Evolutionary conservation across 2,329 filamentous ascomycete genomes (phyloP).

Genomic region (Aspergillus sp.): DNA sequence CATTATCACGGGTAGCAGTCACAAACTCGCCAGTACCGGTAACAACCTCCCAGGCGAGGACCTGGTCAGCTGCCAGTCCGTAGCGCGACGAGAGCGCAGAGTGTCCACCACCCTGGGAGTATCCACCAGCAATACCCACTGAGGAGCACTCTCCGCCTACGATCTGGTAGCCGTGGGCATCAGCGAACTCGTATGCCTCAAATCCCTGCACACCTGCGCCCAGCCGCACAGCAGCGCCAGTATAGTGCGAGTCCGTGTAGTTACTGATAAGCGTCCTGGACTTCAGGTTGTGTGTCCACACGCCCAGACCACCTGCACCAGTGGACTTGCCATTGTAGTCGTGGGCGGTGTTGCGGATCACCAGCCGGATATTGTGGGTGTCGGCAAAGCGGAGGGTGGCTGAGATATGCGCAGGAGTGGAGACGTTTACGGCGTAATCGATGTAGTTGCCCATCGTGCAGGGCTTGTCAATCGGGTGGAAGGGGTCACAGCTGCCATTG

Average conservation of each 20-base stretch:
- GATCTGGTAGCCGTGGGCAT: conserved; percentile 25
- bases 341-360: conserved; percentile 49
- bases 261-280: not conserved
- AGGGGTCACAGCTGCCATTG: conserved; percentile 17
- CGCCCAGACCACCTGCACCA: conserved; percentile 54
- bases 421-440: conserved; percentile 40
- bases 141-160: conserved; percentile 22
- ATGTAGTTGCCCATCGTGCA: conserved; percentile 36
- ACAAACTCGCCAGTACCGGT: not conserved
- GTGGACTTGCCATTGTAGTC: conserved; percentile 58
- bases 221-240: conserved; percentile 25
- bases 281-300: conserved; percentile 40
- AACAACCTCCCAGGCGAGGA: conserved; percentile 31
- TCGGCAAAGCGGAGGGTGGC: conserved; percentile 26
- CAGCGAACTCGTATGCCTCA: conserved; percentile 30
- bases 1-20: conserved; percentile 1
- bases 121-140: conserved; percentile 29
- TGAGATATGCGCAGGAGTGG: conserved; percentile 27
- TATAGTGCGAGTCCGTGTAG: not conserved
- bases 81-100: conserved; percentile 30
- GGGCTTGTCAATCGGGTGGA: conserved; percentile 26
- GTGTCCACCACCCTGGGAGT: conserved; percentile 32
- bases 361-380: conserved; percentile 46
- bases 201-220: conserved; percentile 33
- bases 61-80: conserved; percentile 18